phyloP scores from a whole-genome alignment of 2,329 filamentous ascomycete genomes.

The Alternaria brassicicola region DNA sequence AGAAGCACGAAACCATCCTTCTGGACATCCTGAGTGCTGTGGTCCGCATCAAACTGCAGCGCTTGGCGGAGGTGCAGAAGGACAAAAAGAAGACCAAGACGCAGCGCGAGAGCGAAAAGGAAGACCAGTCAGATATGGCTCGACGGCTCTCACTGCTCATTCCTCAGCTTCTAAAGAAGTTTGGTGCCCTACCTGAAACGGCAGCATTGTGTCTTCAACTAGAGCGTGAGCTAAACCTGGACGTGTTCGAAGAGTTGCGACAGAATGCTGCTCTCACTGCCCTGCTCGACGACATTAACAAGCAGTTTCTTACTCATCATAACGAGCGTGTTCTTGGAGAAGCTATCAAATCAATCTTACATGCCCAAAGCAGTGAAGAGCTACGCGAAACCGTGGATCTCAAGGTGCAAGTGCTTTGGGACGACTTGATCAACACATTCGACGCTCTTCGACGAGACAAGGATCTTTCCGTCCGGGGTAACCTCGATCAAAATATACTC shows the following conservation, averaged over 20 bases:
- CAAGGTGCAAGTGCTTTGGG: constrained; percentile 84
- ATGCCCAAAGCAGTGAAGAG: constrained; percentile 85
- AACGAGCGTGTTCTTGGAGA: constrained; percentile 85
- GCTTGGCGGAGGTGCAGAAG: constrained; percentile 66
- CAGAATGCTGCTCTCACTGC: constrained; percentile 83
- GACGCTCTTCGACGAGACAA: constrained; percentile 71
- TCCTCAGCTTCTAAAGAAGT: constrained; percentile 88
- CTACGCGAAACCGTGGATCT: constrained; percentile 82
- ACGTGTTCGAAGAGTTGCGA: constrained; percentile 85
- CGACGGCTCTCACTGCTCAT: constrained; percentile 78
- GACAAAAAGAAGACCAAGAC: constrained; percentile 64
- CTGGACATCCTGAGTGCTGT: constrained; percentile 85
- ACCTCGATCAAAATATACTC: constrained; percentile 68
- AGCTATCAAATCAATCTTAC: constrained; percentile 79
- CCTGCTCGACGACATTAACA: constrained; percentile 87
- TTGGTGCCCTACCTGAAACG: constrained; percentile 84
- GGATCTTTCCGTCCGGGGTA: constrained; percentile 73
- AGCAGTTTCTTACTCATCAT: constrained; percentile 91
- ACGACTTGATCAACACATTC: constrained; percentile 77
- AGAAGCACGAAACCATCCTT: constrained; percentile 81
- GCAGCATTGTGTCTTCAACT: constrained; percentile 84
- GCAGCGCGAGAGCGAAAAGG: constrained; percentile 65
- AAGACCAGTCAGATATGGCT: constrained; percentile 78
- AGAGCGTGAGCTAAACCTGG: constrained; percentile 83
- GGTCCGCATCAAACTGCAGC: constrained; percentile 74